A percentile compares a stretch with the other conserved stretches of the same genome.
These are phyloP conservation scores for Linnemannia zychae DNA, from an alignment of 192 early-diverging fungal genomes.

Conservation along the genomic window DNA sequence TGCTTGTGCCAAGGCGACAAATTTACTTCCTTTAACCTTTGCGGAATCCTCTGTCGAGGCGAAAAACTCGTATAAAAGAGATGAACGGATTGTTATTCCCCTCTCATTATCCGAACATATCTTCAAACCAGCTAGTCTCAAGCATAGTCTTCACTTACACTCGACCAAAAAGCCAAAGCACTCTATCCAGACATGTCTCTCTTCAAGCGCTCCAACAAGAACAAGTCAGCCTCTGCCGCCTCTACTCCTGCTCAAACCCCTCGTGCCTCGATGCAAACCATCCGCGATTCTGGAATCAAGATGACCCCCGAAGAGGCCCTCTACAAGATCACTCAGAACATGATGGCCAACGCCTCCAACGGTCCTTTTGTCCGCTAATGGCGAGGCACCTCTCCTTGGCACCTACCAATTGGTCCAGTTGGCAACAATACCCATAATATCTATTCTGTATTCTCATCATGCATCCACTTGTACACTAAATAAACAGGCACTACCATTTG, in stretches of 20 bases:
- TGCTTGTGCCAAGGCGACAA: neutral
- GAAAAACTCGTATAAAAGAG: neutral
- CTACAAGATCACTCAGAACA: neutral
- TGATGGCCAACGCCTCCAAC: neutral
- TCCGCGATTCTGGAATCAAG: neutral
- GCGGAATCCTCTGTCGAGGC: neutral
- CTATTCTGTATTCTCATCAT: neutral
- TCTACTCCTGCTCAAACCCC: constrained; percentile 34
- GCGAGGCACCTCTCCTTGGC: neutral
- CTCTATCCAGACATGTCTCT: constrained; percentile 20
- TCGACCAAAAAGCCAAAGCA: neutral
- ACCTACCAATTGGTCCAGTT: neutral
- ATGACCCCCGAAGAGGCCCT: constrained; percentile 1
- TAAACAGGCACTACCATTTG: no score
- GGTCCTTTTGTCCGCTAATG: neutral
- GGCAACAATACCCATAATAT: neutral
- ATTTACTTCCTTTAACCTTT: neutral
- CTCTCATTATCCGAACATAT: neutral
- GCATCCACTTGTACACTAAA: neutral
- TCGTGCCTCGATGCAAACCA: constrained; percentile 23
- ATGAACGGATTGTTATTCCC: neutral
- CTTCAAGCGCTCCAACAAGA: constrained; percentile 48
- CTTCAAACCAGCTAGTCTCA: neutral
- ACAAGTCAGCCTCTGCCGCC: constrained; percentile 35
- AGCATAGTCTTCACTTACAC: neutral